Percentiles rank a stretch among this genome's conserved stretches.
phyloP scores from a whole-genome alignment of 768 basidiomycete genomes.

The Leccinum boreale region DNA sequence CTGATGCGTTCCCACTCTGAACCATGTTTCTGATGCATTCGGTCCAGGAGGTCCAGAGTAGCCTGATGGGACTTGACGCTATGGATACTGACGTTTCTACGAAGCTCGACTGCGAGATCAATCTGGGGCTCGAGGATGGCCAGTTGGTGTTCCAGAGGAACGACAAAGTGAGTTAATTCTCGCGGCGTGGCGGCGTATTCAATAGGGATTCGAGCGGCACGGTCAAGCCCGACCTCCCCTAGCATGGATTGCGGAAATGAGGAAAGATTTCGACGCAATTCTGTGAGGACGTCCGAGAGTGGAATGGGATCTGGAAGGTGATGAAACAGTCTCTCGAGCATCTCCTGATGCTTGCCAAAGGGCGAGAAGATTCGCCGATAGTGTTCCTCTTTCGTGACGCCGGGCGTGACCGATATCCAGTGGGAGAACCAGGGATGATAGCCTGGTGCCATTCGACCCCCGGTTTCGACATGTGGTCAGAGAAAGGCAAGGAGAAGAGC shows the following conservation, averaged over 20 bases:
- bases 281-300: conserved; percentile 54
- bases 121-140: conserved; percentile 80
- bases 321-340: conserved; percentile 56
- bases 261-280: conserved; percentile 58
- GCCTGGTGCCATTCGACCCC: conserved; percentile 43
- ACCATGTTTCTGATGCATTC: conserved; percentile 57
- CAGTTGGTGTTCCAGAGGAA: conserved; percentile 79
- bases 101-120: conserved; percentile 75
- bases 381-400: conserved; percentile 62
- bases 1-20: conserved; percentile 63
- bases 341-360: conserved; percentile 30
- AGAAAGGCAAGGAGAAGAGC: conserved; percentile 8
- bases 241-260: conserved; percentile 72
- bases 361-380: conserved; percentile 69
- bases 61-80: conserved; percentile 75
- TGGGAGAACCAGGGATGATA: conserved; percentile 96
- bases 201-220: conserved; percentile 69
- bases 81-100: conserved; percentile 81
- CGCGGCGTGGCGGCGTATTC: conserved; percentile 48
- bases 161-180: conserved; percentile 70
- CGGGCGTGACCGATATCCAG: conserved; percentile 52
- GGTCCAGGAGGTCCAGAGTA: conserved; percentile 62
- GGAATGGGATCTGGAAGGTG: conserved; percentile 70
- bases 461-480: conserved; percentile 2
- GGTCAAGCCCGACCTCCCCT: conserved; percentile 92